Conservation (phyloP, 192 early-diverging fungal genomes). For the Linnemannia zychae region DNA sequence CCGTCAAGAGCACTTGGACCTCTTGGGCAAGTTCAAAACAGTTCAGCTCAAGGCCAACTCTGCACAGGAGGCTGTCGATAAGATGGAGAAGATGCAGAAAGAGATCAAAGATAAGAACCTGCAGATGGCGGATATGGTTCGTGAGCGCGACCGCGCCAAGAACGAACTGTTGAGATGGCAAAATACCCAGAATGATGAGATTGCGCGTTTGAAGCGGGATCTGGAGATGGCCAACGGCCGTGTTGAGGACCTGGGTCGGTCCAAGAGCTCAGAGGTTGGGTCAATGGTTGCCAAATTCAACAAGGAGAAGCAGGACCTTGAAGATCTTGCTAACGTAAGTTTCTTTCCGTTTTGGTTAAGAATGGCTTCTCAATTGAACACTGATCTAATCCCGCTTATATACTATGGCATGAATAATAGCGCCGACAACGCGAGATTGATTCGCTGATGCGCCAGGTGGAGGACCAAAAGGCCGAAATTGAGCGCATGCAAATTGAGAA, state of each 20-base stretch:
- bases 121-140: conserved; percentile 82
- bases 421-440: conserved; percentile 53
- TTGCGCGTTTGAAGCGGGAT: conserved; percentile 83
- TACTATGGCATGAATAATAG: background rate
- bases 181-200: conserved; percentile 84
- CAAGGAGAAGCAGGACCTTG: conserved; percentile 84
- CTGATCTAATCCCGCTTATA: background rate
- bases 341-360: background rate
- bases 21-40: conserved; percentile 90
- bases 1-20: conserved; percentile 93
- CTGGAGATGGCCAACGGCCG: conserved; percentile 80
- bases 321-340: conserved; percentile 64
- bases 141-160: conserved; percentile 87
- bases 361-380: background rate
- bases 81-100: conserved; percentile 82
- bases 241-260: conserved; percentile 78
- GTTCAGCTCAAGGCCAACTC: conserved; percentile 82
- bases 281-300: conserved; percentile 84
- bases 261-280: conserved; percentile 86
- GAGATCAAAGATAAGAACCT: conserved; percentile 79
- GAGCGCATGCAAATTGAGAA: conserved; percentile 60
- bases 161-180: conserved; percentile 83
- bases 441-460: conserved; percentile 46
- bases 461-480: conserved; percentile 91
- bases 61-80: conserved; percentile 85